phyloP scores from a whole-genome alignment of 2,329 filamentous ascomycete genomes.

The Talaromyces sp. region DNA sequence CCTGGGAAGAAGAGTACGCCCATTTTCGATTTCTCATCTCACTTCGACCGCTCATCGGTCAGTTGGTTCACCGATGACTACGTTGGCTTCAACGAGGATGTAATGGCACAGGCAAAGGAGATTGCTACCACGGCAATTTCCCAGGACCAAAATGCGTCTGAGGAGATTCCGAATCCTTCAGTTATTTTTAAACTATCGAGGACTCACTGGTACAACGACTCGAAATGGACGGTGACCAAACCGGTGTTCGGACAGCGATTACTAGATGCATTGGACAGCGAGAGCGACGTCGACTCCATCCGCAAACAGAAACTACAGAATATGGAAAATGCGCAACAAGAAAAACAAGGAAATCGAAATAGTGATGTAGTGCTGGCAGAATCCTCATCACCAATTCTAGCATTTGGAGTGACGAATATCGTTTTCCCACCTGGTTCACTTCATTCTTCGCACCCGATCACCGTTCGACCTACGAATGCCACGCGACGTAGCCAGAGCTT shows the following conservation, averaged over 20 bases:
- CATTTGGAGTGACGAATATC: slow-evolving; percentile 14
- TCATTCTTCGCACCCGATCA: slow-evolving; percentile 14
- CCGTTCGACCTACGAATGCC: slow-evolving; percentile 11
- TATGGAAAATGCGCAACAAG: background rate
- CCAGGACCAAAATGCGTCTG: background rate
- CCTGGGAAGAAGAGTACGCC: slow-evolving; percentile 16
- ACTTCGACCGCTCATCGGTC: slow-evolving; percentile 9
- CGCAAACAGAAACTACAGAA: slow-evolving; percentile 1
- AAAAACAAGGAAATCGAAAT: background rate
- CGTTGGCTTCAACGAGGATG: slow-evolving; percentile 11
- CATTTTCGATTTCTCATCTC: slow-evolving; percentile 12
- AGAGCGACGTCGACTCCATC: slow-evolving; percentile 5
- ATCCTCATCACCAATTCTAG: slow-evolving; percentile 11
- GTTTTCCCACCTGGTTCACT: slow-evolving; percentile 12
- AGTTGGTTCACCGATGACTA: slow-evolving; percentile 17
- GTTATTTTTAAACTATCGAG: slow-evolving; percentile 16
- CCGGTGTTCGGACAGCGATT: background rate
- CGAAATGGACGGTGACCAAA: slow-evolving; percentile 13
- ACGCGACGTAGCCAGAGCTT: slow-evolving; percentile 14
- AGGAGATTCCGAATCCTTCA: slow-evolving; percentile 1
- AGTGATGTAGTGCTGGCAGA: slow-evolving; percentile 9
- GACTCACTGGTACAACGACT: slow-evolving; percentile 17
- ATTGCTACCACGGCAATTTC: slow-evolving; percentile 1
- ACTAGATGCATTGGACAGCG: background rate
- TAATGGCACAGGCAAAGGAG: slow-evolving; percentile 10